Evolutionary conservation across 805 yeast species (phyloP).

Genomic region (Yarrowia sp.): DNA sequence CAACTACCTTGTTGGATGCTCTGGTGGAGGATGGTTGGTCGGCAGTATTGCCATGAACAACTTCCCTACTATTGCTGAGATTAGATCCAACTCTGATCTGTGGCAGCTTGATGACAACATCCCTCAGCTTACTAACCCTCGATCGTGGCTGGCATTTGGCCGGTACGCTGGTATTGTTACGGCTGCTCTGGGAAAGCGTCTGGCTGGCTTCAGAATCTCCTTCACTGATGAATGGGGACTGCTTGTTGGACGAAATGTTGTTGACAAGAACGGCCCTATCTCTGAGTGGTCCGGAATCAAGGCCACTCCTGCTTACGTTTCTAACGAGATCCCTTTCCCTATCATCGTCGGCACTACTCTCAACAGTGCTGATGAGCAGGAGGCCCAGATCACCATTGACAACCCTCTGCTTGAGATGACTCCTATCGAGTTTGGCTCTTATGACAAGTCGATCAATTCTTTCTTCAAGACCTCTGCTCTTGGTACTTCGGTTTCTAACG

Average conservation of each 20-base stretch:
- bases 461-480: constrained; percentile 58
- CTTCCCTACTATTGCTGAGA: constrained; percentile 50
- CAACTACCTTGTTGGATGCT: constrained; percentile 73
- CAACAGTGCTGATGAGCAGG: constrained; percentile 53
- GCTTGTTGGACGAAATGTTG: constrained; percentile 72
- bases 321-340: constrained; percentile 75
- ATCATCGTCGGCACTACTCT: constrained; percentile 54
- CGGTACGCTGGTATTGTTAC: constrained; percentile 47
- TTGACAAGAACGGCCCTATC: constrained; percentile 66
- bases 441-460: constrained; percentile 85
- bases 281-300: constrained; percentile 64
- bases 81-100: constrained; percentile 55
- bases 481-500: constrained; percentile 57
- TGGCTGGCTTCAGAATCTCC: constrained; percentile 72
- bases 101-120: constrained; percentile 62
- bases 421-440: constrained; percentile 84
- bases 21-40: constrained; percentile 87
- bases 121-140: background rate
- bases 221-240: constrained; percentile 86
- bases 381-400: constrained; percentile 58
- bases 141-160: constrained; percentile 7
- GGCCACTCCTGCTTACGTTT: constrained; percentile 63
- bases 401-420: constrained; percentile 55
- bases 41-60: constrained; percentile 70
- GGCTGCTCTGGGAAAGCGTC: constrained; percentile 59